Percentiles rank a stretch among this genome's conserved stretches.
Evolutionary conservation across 371 early-diverging fungal genomes (phyloP).

Genomic region (Sporodiniella umbellata): DNA sequence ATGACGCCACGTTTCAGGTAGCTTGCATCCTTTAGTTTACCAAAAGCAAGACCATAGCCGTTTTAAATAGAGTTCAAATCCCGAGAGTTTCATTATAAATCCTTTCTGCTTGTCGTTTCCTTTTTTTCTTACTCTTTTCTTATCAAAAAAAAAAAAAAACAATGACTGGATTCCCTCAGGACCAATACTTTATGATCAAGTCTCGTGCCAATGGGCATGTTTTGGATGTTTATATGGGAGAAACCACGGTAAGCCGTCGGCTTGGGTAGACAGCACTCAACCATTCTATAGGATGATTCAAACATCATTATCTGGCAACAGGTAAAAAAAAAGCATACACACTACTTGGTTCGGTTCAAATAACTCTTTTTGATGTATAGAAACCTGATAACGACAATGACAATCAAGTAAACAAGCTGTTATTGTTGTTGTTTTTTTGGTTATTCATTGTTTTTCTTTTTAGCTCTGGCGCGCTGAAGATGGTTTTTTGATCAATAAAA

Average conservation of each 20-base stretch:
- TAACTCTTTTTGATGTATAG: constrained; percentile 22
- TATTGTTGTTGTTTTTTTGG: background rate
- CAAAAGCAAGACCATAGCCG: too few species aligned
- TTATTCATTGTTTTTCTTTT: background rate
- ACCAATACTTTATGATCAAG: constrained; percentile 22
- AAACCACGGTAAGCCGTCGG: constrained; percentile 22
- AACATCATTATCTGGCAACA: constrained; percentile 46
- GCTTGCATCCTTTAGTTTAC: too few species aligned
- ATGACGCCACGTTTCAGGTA: too few species aligned
- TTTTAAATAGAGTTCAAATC: too few species aligned
- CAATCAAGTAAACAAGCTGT: constrained; percentile 28
- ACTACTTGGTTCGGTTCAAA: background rate
- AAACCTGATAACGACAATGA: constrained; percentile 35
- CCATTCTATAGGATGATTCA: constrained; percentile 30
- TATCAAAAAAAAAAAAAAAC: background rate
- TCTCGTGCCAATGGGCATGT: constrained; percentile 8
- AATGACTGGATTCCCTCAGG: constrained; percentile 18
- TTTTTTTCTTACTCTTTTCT: background rate
- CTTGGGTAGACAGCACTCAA: background rate
- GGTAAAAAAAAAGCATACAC: constrained; percentile 11
- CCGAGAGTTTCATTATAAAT: too few species aligned
- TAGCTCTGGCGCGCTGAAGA: constrained; percentile 48
- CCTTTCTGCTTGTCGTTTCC: background rate
- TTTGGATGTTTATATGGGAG: constrained; percentile 28
- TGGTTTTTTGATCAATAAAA: constrained; percentile 48